Conservation (phyloP, 2,329 filamentous ascomycete genomes). For the Taxawa tesnikishii region DNA sequence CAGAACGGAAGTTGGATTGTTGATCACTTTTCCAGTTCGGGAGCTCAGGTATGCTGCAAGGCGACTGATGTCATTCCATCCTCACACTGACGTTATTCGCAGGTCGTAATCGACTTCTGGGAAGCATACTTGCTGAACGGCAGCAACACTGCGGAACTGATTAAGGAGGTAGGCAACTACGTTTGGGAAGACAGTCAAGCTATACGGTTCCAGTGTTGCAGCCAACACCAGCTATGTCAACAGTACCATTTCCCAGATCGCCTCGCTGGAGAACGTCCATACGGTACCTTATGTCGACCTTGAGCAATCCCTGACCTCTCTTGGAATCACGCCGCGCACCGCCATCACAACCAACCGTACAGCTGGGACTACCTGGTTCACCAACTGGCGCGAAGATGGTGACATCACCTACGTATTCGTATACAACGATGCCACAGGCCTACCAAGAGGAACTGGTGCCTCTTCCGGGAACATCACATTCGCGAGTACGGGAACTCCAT, state of each 20-base stretch:
- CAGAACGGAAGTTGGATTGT: slow-evolving; percentile 22
- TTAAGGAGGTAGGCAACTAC: slow-evolving; percentile 19
- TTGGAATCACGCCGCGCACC: slow-evolving; percentile 21
- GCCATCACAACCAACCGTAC: slow-evolving; percentile 14
- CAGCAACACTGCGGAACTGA: slow-evolving; percentile 11
- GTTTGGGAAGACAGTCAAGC: slow-evolving; percentile 22
- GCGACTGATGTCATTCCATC: too few relatives aligned
- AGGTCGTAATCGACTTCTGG: slow-evolving; percentile 20
- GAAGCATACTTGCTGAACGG: slow-evolving; percentile 18
- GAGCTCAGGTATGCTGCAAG: too few relatives aligned
- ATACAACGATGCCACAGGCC: slow-evolving; percentile 26
- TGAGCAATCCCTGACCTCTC: slow-evolving; percentile 16
- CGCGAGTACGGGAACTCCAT: slow-evolving; percentile 20
- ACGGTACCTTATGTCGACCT: slow-evolving; percentile 17
- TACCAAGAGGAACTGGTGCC: slow-evolving; percentile 15
- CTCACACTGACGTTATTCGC: too few relatives aligned
- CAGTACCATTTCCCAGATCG: slow-evolving; percentile 14
- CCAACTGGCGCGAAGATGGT: slow-evolving; percentile 22
- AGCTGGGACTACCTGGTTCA: slow-evolving; percentile 28
- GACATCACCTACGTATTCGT: slow-evolving; percentile 26
- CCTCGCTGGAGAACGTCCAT: slow-evolving; percentile 22
- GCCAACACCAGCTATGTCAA: slow-evolving; percentile 8
- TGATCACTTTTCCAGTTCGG: slow-evolving; percentile 20
- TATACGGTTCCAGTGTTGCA: slow-evolving; percentile 15
- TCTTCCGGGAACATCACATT: slow-evolving; percentile 17